A percentile compares a stretch with the other conserved stretches of the same genome.
Conservation (phyloP, 495 filamentous ascomycete species). For the Talaromyces borbonicus region DNA sequence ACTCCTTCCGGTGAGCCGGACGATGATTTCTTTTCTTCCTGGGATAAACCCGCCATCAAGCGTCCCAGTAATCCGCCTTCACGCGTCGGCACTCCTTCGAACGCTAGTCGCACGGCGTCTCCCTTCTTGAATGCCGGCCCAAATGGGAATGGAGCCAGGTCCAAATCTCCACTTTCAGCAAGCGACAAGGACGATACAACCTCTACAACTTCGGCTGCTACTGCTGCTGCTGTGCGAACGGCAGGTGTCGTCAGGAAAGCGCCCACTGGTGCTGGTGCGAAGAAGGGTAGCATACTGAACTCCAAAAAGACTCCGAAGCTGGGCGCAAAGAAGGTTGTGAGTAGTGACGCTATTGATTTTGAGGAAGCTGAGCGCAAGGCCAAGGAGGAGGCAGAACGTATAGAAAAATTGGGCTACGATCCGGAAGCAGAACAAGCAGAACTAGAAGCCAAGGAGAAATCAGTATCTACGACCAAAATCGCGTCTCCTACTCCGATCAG, state of each 20-base stretch:
- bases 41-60: conserved; percentile 97
- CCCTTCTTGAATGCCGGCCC: conserved; percentile 72
- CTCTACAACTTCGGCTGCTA: conserved; percentile 38
- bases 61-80: conserved; percentile 90
- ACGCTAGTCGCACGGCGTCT: conserved; percentile 72
- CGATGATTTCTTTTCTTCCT: conserved; percentile 97
- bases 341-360: conserved; percentile 75
- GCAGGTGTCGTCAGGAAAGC: conserved; percentile 71
- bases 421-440: conserved; percentile 73
- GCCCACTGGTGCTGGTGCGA: conserved; percentile 44
- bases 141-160: conserved; percentile 62
- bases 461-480: conserved; percentile 36
- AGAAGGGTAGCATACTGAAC: conserved; percentile 76
- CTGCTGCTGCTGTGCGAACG: conserved; percentile 57
- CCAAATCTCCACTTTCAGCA: conserved; percentile 71
- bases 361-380: conserved; percentile 95
- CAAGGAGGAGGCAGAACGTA: conserved; percentile 92
- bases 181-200: conserved; percentile 37
- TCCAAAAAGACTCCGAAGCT: conserved; percentile 83
- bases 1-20: conserved; percentile 70
- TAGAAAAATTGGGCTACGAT: conserved; percentile 97
- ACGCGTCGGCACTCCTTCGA: conserved; percentile 78
- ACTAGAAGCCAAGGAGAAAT: conserved; percentile 41
- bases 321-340: conserved; percentile 81
- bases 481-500: conserved; percentile 65